Evolutionary conservation across 345 rosid genomes (phyloP).

Genomic region (Salix brachista): DNA sequence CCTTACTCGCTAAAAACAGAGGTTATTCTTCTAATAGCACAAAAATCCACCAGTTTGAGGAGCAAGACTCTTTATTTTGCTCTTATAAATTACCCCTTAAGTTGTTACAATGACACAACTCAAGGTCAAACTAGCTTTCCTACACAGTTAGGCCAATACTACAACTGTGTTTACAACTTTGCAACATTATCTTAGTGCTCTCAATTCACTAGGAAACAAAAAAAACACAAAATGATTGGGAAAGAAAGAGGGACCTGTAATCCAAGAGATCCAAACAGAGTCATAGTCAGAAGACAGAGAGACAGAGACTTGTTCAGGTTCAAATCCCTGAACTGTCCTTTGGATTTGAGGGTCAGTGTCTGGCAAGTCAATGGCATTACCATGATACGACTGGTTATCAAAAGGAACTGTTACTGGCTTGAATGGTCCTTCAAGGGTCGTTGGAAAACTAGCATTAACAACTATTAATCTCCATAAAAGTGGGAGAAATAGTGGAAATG

Average conservation of each 20-base stretch:
- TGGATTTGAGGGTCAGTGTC: constrained; percentile 53
- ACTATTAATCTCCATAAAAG: background rate
- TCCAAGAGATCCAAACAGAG: constrained; percentile 85
- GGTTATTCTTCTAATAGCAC: background rate
- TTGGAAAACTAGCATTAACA: constrained; percentile 33
- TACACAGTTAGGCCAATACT: no score
- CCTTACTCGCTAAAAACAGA: background rate
- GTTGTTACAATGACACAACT: background rate
- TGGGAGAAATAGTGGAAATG: background rate
- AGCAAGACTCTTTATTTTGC: background rate
- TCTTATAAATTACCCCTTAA: background rate
- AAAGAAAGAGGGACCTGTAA: constrained; percentile 48
- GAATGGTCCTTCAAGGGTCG: constrained; percentile 75
- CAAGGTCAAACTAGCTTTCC: background rate
- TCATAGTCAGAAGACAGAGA: constrained; percentile 65
- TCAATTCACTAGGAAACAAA: background rate
- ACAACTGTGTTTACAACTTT: no score
- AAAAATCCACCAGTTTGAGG: background rate
- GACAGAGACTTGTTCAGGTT: constrained; percentile 69
- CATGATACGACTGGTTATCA: constrained; percentile 40
- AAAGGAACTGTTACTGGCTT: constrained; percentile 62
- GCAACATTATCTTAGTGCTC: background rate
- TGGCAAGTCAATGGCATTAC: constrained; percentile 65
- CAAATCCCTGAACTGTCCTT: constrained; percentile 35
- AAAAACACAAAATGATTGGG: background rate